Percentiles rank a stretch among this genome's conserved stretches.
phyloP scores from a whole-genome alignment of 306 rosid genomes.

The Prunus fruticosa region DNA sequence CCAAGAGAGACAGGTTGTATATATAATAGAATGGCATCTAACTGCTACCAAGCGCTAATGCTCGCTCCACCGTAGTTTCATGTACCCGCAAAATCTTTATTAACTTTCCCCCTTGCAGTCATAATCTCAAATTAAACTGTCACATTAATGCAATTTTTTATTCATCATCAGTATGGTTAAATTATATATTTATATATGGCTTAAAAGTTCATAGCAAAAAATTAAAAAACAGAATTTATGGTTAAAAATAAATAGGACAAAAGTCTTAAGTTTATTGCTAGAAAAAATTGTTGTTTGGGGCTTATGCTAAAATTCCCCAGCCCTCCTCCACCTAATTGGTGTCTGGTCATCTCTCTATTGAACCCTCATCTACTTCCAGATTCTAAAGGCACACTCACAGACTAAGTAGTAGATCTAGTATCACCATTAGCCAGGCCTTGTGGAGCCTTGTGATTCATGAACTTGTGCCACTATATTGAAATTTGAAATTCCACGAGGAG shows the following conservation, averaged over 20 bases:
- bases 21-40: too few relatives aligned
- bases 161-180: too few relatives aligned
- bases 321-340: not conserved
- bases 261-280: too few relatives aligned
- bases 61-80: not conserved
- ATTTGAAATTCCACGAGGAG: not conserved
- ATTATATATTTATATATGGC: too few relatives aligned
- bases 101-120: too few relatives aligned
- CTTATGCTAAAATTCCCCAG: not conserved
- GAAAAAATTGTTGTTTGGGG: not conserved
- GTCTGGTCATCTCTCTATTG: not conserved
- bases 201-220: too few relatives aligned
- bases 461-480: not conserved
- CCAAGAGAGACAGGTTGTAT: conserved; percentile 34
- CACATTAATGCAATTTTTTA: too few relatives aligned
- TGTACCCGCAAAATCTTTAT: too few relatives aligned
- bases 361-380: not conserved
- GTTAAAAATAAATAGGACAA: too few relatives aligned
- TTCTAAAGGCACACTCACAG: not conserved
- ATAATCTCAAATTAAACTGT: not conserved
- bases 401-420: not conserved
- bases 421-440: not conserved
- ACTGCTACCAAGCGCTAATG: not conserved
- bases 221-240: too few relatives aligned
- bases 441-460: not conserved